Conservation (phyloP, 2,329 filamentous ascomycete genomes). For the Verticillium alfalfae region DNA sequence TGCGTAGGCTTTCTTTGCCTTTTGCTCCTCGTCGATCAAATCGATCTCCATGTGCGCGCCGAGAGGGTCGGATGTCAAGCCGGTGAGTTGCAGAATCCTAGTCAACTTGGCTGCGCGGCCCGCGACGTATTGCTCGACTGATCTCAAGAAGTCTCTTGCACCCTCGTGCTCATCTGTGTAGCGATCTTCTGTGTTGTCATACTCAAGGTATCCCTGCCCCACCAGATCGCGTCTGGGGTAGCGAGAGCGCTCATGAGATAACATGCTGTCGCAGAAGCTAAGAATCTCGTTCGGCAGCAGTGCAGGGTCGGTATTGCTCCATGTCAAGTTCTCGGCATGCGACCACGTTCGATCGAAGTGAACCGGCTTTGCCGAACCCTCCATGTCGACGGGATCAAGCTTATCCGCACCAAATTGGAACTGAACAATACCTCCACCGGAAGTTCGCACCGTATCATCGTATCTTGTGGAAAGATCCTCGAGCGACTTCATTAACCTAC, state of each 20-base stretch:
- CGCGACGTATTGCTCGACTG: conserved; percentile 67
- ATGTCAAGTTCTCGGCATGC: conserved; percentile 71
- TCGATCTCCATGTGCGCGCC: conserved; percentile 15
- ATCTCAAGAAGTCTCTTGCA: conserved; percentile 73
- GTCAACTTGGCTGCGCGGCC: conserved; percentile 54
- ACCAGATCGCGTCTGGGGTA: conserved; percentile 57
- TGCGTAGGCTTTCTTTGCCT: conserved; percentile 33
- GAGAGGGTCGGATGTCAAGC: conserved; percentile 14
- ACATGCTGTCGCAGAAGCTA: conserved; percentile 58
- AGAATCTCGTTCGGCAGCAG: conserved; percentile 71
- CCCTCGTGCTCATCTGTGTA: conserved; percentile 77
- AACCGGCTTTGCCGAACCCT: conserved; percentile 86
- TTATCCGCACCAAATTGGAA: conserved; percentile 97
- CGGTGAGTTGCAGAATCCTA: conserved; percentile 8
- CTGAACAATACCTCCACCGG: conserved; percentile 81
- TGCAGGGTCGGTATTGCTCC: conserved; percentile 69
- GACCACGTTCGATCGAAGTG: conserved; percentile 88
- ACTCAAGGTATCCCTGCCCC: conserved; percentile 57
- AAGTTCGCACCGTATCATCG: conserved; percentile 91
- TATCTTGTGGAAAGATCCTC: conserved; percentile 93
- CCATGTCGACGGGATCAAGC: conserved; percentile 95
- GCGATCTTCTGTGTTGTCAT: conserved; percentile 63
- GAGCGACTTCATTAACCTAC: conserved; percentile 93
- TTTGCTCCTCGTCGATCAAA: conserved; percentile 14
- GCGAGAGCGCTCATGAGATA: conserved; percentile 63